Base-by-base conservation (phyloP, 805 yeast genomes). In the Wickerhamomyces rabaulensis region DNA sequence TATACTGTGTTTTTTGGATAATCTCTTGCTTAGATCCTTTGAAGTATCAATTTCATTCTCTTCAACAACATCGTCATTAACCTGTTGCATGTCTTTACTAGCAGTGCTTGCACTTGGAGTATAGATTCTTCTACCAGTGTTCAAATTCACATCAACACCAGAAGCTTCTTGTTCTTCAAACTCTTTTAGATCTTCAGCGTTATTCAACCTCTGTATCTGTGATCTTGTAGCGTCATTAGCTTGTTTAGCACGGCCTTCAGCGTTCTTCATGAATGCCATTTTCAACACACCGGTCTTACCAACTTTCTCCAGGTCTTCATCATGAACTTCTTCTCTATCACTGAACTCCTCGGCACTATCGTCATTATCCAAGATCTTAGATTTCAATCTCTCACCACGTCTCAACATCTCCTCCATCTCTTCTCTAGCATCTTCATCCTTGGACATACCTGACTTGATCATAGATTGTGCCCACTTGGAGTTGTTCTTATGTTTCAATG, bases 261-360 rank as follows among this genome's bases (percentile, higher is more conserved):
- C 98, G 50, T 84, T 85, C 54, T 76, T 83, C 98, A 92, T 92
- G 65, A 92, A 92, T 54, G 91, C 95, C 98, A 94, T 94, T 42
- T 82, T 84, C 76, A 92, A 68, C 19, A 92, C 83, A 46, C 98
- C 97, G n/a, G 76, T 68, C 64, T 91, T 92, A 19, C 94, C 91
- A n/a, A 82, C 64, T 40, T 71, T 74, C 12, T 68, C 74, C 3
- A 61, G 69, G 12, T 61, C 62, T 9, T 64, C 61, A n/a, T 73
- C 75, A n/a, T 75, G 67, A 33, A 72, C 75, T 26, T 74, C 74
- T 6, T 54, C 60, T 36, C 68, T 63, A 42, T 75, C 80, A 35
- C 66, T 66, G 50, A 72, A 78, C 25, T 61, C 68, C 42, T 66
- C 70, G 20, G 61, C 65, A 22, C 64, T 74, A 38, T 66, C 73